Evolutionary conservation across 345 rosid genomes (phyloP), one percentile per base, ranked within the genome.

Genomic region (Populus simonii): DNA sequence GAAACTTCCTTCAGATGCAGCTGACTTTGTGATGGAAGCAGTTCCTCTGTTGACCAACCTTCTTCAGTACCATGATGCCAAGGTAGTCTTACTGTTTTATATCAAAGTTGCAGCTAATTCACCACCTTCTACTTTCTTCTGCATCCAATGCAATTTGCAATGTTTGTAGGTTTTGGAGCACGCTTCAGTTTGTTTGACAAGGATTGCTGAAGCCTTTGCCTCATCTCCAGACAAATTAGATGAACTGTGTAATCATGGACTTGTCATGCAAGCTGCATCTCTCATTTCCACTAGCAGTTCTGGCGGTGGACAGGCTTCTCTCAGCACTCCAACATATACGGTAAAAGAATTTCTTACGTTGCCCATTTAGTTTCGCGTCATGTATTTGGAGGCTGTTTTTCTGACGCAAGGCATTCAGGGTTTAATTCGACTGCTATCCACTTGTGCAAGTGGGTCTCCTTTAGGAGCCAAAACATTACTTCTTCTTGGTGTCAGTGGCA

Each of bases 1-100:
- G 90, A 96, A 94, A 76, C 95, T 94, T 73, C 99, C 99, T 80
- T 90, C 99, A 71, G 98, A 96, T 88, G 99, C 98, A 38, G 90
- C 99, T 82, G 99, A 96, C 83, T 96, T 90, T 86, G 99, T 94
- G 84, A 96, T 92, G 99, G 99, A 94, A 87, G 98, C 99, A 77
- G 99, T 96, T 76, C 99, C 98, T 1, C 81, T 96, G 82, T 85
- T 96, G 86, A 96, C 99, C 71, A 96, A 96, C 80, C 96, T 96
- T 79, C 97, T 96, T 81, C 98, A 94, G 79, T 94, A 94, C 78
- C 99, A 92, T 81, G 99, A 96, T 89, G 75, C 94, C 8, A 96
- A 96, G 93, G 99, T 92, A 85, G 71, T 35, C 11, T 18, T n/a
- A 27, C 55, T 70, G 23, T 51, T 41, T 63, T n/a, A 16, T 72